A percentile compares a stretch with the other conserved stretches of the same genome.
phyloP scores from a whole-genome alignment of 2,329 filamentous ascomycete genomes.

The Clonostachys rhizophaga region DNA sequence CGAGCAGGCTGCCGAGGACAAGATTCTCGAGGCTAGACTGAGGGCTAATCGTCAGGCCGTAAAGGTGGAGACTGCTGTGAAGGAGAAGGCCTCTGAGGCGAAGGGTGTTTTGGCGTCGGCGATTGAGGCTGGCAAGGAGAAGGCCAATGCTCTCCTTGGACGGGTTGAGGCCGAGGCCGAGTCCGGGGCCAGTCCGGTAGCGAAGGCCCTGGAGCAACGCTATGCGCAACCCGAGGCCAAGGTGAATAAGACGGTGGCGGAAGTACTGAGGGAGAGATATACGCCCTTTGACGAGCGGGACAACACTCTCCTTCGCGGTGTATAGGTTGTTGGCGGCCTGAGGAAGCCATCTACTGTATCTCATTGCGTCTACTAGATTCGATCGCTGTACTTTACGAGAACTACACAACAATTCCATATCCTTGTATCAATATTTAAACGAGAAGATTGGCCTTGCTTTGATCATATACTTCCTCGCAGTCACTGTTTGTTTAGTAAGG shows the following conservation, averaged over 20 bases:
- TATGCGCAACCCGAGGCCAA: conserved; percentile 35
- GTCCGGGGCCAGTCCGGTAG: conserved; percentile 26
- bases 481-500: too few relatives aligned
- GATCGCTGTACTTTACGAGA: too few relatives aligned
- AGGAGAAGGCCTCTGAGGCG: conserved; percentile 23
- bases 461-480: too few relatives aligned
- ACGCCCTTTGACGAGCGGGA: conserved; percentile 39
- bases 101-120: conserved; percentile 28
- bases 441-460: too few relatives aligned
- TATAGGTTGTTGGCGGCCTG: neutral
- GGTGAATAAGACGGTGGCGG: conserved; percentile 43
- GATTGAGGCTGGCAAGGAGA: conserved; percentile 34
- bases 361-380: too few relatives aligned
- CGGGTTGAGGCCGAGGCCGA: conserved; percentile 28
- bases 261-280: conserved; percentile 52
- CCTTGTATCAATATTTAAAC: too few relatives aligned
- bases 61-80: conserved; percentile 9
- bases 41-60: conserved; percentile 13
- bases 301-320: conserved; percentile 34
- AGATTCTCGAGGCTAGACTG: conserved; percentile 16
- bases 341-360: too few relatives aligned
- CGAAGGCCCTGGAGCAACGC: conserved; percentile 46
- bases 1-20: conserved; percentile 15
- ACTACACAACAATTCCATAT: too few relatives aligned
- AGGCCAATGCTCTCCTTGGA: conserved; percentile 26